Conservation (phyloP, 768 basidiomycete genomes). For the Galerina marginata region DNA sequence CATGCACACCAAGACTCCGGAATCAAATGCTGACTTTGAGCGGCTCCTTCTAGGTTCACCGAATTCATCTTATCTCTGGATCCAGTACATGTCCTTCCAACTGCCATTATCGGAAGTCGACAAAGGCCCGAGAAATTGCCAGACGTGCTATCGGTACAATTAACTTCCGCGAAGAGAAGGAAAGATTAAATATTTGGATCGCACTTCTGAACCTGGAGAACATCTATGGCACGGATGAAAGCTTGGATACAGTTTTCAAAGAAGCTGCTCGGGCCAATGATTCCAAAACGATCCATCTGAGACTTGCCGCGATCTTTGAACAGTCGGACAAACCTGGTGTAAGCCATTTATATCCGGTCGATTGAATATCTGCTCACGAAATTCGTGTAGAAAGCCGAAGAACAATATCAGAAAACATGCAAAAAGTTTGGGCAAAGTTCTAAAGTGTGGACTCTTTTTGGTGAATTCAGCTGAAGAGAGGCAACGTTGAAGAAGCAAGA, state of each 20-base stretch:
- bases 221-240: slow-evolving; percentile 85
- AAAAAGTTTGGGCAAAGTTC: slow-evolving; percentile 96
- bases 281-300: slow-evolving; percentile 87
- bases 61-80: slow-evolving; percentile 97
- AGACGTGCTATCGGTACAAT: slow-evolving; percentile 86
- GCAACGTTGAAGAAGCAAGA: slow-evolving; percentile 79
- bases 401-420: slow-evolving; percentile 83
- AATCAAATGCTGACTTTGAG: slow-evolving; percentile 95
- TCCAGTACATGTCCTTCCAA: slow-evolving; percentile 99
- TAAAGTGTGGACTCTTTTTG: slow-evolving; percentile 92
- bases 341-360: slow-evolving; percentile 21
- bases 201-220: slow-evolving; percentile 95
- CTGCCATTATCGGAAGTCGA: slow-evolving; percentile 95
- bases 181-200: slow-evolving; percentile 97
- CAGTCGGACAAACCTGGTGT: slow-evolving; percentile 85
- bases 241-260: slow-evolving; percentile 81
- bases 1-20: slow-evolving; percentile 83
- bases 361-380: neutral
- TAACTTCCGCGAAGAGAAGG: slow-evolving; percentile 94
- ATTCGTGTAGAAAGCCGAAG: slow-evolving; percentile 79
- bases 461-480: slow-evolving; percentile 78
- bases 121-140: slow-evolving; percentile 90
- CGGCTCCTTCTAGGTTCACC: slow-evolving; percentile 91
- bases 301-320: slow-evolving; percentile 84
- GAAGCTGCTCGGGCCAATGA: slow-evolving; percentile 92